A percentile compares a stretch with the other conserved stretches of the same genome.
Evolutionary conservation across 1,284 basidiomycete genomes (phyloP).

Genomic region (Cystobasidiaceae sp.): DNA sequence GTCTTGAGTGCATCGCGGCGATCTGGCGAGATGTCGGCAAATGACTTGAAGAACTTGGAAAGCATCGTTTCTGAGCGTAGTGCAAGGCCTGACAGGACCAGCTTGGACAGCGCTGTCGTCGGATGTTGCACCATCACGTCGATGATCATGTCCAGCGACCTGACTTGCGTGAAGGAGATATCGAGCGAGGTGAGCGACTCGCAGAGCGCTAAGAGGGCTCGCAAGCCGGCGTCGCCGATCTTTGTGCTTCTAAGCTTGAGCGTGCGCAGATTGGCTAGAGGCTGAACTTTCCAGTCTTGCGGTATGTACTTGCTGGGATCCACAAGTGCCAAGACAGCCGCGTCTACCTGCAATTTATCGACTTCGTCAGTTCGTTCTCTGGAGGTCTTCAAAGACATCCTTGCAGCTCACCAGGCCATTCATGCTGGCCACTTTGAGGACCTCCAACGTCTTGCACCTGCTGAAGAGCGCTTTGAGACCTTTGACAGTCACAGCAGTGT

Average conservation of each 20-base stretch:
- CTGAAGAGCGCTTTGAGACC: constrained; percentile 36
- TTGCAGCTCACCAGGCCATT: constrained; percentile 29
- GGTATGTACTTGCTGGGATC: constrained; percentile 29
- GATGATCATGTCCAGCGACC: constrained; percentile 39
- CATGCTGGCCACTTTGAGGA: constrained; percentile 39
- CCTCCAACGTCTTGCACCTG: constrained; percentile 35
- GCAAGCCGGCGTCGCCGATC: constrained; percentile 36
- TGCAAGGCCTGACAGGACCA: constrained; percentile 39
- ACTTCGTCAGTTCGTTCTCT: background rate
- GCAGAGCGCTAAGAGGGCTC: constrained; percentile 38
- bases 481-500: constrained; percentile 38
- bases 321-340: constrained; percentile 30
- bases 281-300: constrained; percentile 19
- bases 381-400: background rate
- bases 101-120: constrained; percentile 35
- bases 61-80: constrained; percentile 34
- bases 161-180: constrained; percentile 38
- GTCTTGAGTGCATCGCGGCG: constrained; percentile 30
- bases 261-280: constrained; percentile 34
- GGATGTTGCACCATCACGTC: constrained; percentile 31
- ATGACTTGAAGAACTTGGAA: constrained; percentile 35
- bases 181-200: constrained; percentile 37
- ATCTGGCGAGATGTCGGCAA: background rate
- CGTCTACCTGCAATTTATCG: constrained; percentile 34
- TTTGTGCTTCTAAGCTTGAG: constrained; percentile 41